phyloP scores from a whole-genome alignment of 306 rosid species.

The Cucurbita pepo region DNA sequence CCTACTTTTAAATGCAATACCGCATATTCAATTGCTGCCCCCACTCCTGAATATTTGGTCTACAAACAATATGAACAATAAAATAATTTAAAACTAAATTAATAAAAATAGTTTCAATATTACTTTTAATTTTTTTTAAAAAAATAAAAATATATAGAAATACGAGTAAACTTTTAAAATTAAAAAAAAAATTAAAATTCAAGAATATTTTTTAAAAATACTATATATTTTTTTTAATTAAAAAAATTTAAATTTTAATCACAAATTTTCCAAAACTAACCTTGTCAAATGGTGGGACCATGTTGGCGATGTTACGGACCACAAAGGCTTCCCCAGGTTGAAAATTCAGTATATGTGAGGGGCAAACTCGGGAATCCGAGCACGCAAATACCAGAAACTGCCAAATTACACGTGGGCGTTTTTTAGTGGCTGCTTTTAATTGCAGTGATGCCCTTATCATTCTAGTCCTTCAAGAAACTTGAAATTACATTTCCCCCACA shows the following conservation, averaged over 20 bases:
- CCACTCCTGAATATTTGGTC: constrained; percentile 71
- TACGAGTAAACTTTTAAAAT: too few relatives aligned
- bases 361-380: constrained; percentile 94
- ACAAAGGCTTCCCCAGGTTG: constrained; percentile 94
- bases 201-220: too few relatives aligned
- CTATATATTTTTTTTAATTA: too few relatives aligned
- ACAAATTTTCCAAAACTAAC: constrained; percentile 9
- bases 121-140: too few relatives aligned
- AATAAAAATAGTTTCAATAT: too few relatives aligned
- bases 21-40: constrained; percentile 98
- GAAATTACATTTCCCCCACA: neutral
- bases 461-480: neutral
- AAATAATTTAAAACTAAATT: neutral
- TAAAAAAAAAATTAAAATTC: neutral
- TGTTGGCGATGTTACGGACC: constrained; percentile 91
- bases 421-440: neutral
- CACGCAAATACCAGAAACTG: constrained; percentile 97
- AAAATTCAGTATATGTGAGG: constrained; percentile 75
- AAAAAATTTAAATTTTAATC: too few relatives aligned
- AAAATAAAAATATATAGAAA: too few relatives aligned
- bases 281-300: constrained; percentile 90
- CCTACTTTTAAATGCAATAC: constrained; percentile 65
- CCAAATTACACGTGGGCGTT: constrained; percentile 4
- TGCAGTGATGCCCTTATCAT: neutral
- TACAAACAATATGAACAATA: constrained; percentile 9